Percentiles rank a stretch among this genome's conserved stretches.
These are phyloP conservation scores for Nigrospora osmanthi DNA, from an alignment of 2,329 filamentous ascomycete genomes.

Conservation along the genomic window DNA sequence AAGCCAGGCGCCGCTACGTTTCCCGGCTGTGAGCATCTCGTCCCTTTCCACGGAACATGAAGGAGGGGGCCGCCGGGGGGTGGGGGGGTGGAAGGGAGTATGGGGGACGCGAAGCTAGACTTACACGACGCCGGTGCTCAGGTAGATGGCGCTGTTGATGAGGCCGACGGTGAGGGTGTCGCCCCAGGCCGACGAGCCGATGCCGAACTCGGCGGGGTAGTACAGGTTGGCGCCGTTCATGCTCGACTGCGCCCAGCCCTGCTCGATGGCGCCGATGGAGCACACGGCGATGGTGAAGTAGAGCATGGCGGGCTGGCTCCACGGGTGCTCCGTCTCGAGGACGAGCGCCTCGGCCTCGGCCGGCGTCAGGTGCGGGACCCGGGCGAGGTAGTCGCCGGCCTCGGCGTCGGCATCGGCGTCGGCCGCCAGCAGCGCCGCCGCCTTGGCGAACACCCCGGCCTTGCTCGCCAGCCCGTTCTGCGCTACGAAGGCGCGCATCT, in stretches of 20 bases:
- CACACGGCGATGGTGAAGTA: constrained; percentile 1
- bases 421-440: not conserved
- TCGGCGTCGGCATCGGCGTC: not conserved
- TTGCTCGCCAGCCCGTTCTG: too few relatives aligned
- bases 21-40: constrained; percentile 4
- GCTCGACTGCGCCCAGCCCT: constrained; percentile 1
- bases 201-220: not conserved
- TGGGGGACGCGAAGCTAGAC: constrained; percentile 4
- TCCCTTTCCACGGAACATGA: not conserved
- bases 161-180: constrained; percentile 42
- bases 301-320: not conserved
- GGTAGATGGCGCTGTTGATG: constrained; percentile 42
- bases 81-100: too few relatives aligned
- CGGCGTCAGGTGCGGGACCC: not conserved
- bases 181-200: not conserved
- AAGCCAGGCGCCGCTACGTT: constrained; percentile 46
- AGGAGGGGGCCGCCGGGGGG: too few relatives aligned
- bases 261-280: not conserved
- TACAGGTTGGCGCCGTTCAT: constrained; percentile 3
- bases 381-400: not conserved
- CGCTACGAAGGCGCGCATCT: too few relatives aligned
- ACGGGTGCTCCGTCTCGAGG: not conserved
- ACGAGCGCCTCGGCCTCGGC: not conserved
- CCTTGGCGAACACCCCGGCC: too few relatives aligned
- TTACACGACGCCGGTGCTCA: constrained; percentile 34